A percentile compares a stretch with the other conserved stretches of the same genome.
These are phyloP conservation scores for Pichia manshurica DNA, from an alignment of 805 yeast species.

Conservation along the genomic window DNA sequence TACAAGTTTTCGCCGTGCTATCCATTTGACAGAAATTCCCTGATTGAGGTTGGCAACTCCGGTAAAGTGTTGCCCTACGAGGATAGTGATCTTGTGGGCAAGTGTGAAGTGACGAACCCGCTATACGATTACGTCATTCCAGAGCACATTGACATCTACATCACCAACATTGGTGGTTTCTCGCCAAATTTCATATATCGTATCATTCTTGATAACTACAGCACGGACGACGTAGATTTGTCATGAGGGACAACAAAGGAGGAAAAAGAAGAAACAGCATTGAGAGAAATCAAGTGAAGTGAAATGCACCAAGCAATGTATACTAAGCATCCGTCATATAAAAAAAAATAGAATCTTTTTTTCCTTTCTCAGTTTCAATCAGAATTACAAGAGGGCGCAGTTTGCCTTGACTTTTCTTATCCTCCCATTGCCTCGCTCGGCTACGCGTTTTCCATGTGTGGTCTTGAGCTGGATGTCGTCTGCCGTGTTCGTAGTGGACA, in stretches of 20 bases:
- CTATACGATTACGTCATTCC: conserved; percentile 88
- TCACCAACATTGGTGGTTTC: conserved; percentile 93
- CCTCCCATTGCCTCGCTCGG: conserved; percentile 67
- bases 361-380: too few species aligned
- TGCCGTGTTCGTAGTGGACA: too few species aligned
- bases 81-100: conserved; percentile 61
- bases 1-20: conserved; percentile 90
- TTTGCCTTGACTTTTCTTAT: background rate
- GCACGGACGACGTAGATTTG: conserved; percentile 70
- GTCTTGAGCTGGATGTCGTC: conserved; percentile 60
- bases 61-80: conserved; percentile 81
- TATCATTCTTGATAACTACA: conserved; percentile 90
- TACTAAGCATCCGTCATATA: too few species aligned
- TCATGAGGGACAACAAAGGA: conserved; percentile 27
- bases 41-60: conserved; percentile 88
- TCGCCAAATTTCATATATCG: conserved; percentile 95
- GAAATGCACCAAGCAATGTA: too few species aligned
- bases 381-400: too few species aligned
- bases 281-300: too few species aligned
- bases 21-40: conserved; percentile 78
- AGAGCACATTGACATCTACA: conserved; percentile 87
- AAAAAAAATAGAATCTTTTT: too few species aligned
- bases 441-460: conserved; percentile 23
- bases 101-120: conserved; percentile 81
- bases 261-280: conserved; percentile 4